A percentile compares a stretch with the other conserved stretches of the same genome.
These are phyloP conservation scores for Wallacemonas sp. DNA, from an alignment of 208 protist species.

Conservation along the genomic window DNA sequence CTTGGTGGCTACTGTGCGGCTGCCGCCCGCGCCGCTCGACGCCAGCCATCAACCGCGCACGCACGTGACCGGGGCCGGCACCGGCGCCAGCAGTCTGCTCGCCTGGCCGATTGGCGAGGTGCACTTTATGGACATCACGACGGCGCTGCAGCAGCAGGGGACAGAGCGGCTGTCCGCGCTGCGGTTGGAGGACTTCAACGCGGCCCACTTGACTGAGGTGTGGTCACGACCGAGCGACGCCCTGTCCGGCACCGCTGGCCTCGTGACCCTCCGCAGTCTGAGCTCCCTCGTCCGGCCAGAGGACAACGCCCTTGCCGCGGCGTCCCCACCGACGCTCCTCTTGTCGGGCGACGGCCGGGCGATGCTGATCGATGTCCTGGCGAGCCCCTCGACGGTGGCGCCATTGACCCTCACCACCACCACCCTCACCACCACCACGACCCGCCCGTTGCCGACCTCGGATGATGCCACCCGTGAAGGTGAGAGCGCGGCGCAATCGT, in stretches of 20 bases:
- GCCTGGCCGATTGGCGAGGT: constrained; percentile 54
- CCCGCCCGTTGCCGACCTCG: no score
- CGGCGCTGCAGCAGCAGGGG: not conserved
- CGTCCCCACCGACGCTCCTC: constrained; percentile 3
- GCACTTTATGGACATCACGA: constrained; percentile 54
- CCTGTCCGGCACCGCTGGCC: constrained; percentile 15
- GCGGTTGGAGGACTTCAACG: constrained; percentile 21
- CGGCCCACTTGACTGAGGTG: not conserved
- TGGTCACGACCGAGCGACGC: constrained; percentile 19
- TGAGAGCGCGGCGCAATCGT: no score
- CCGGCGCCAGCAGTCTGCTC: constrained; percentile 17
- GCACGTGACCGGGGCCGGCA: constrained; percentile 20
- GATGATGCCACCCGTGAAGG: no score
- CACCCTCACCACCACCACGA: not conserved
- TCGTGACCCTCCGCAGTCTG: constrained; percentile 6
- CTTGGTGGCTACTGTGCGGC: constrained; percentile 41
- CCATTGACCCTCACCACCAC: constrained; percentile 9
- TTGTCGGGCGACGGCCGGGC: not conserved
- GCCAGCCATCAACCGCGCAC: not conserved
- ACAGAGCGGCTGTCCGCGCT: constrained; percentile 20
- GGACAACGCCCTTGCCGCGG: not conserved
- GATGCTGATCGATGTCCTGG: constrained; percentile 15
- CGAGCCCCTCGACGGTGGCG: constrained; percentile 10
- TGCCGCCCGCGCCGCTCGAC: constrained; percentile 49
- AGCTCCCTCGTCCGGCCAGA: not conserved